phyloP scores from a whole-genome alignment of 352 stramenopile species.

The Pythium rhizo-oryzae region DNA sequence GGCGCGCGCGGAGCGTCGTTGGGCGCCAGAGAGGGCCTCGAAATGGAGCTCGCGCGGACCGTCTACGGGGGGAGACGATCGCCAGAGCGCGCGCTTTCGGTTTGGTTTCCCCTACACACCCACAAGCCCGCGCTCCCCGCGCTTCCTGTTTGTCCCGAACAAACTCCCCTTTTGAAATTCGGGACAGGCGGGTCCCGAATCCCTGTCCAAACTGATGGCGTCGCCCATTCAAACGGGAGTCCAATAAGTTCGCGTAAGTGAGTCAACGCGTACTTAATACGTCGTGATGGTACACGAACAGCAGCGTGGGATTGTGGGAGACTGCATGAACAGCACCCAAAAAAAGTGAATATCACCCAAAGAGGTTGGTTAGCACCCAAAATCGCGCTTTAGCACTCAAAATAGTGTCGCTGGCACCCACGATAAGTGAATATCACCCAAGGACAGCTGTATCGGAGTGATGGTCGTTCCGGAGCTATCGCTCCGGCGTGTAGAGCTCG shows the following conservation, averaged over 20 bases:
- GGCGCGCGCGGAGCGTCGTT: background rate
- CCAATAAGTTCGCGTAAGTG: conserved; percentile 3
- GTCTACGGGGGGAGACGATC: background rate
- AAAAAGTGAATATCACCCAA: too few species aligned
- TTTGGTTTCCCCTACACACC: too few species aligned
- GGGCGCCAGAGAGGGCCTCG: background rate
- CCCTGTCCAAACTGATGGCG: conserved; percentile 11
- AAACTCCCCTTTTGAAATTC: conserved; percentile 13
- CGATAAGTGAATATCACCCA: too few species aligned
- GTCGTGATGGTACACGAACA: conserved; percentile 21
- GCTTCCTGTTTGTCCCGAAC: background rate
- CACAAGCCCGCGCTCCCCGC: background rate
- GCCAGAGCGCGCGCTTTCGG: background rate
- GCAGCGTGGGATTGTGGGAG: background rate
- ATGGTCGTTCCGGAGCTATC: too few species aligned
- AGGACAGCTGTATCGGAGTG: too few species aligned
- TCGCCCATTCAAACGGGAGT: background rate
- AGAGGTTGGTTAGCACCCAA: too few species aligned
- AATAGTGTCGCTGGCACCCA: too few species aligned
- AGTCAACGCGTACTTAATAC: conserved; percentile 6
- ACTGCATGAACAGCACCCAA: too few species aligned
- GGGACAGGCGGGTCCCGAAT: conserved; percentile 13
- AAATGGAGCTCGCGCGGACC: background rate
- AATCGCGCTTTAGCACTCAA: too few species aligned
- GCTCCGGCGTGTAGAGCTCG: too few species aligned